Evolutionary conservation across 2,329 filamentous ascomycete species (phyloP), one percentile per base, ranked within the genome.

Genomic region (Atkinsonella hypoxylon): DNA sequence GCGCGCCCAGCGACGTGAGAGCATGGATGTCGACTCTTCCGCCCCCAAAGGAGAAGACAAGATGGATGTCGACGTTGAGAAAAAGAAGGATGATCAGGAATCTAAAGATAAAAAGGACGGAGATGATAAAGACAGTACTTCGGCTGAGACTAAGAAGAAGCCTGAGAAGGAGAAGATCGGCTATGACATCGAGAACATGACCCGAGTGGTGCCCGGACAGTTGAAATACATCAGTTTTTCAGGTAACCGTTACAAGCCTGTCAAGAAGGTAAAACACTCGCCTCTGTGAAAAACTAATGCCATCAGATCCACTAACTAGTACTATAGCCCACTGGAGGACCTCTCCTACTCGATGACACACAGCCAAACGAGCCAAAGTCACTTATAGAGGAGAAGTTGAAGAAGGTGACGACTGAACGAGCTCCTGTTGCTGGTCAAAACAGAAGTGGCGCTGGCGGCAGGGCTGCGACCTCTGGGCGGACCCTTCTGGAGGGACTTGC

Each of bases 151-250:
- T 38, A 95, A 91, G 79, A 95, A 94, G 78, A 94, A 93, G 76
- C 73, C 75, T 0, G 89, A 96, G 69, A 94, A 93, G 74, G 93
- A 98, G 73, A 97, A 95, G 79, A 79, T 95, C 53, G 93, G 93
- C 58, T 96, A 93, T 65, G 89, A 96, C 56, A 79, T 98, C 55
- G 87, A 93, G 64, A 98, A 98, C 74, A 94, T 98, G 89, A 94
- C 87, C 50, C 81, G 93, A 60, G 89, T 98, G 36, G 79, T 98
- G 45, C 93, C 90, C 1, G 81, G 82, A 45, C 93, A 98, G 72
- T 79, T 97, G 62, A 95, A 95, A 74, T 96, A 91, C 67, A 88
- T 98, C 63, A 95, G 82, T 67, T 95, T 98, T 76, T 82, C 88
- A 46, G 80, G 87, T 56, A 87, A 87, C 44, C 83, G 94, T 59